Base-by-base conservation (phyloP, 371 early-diverging fungal genomes). In the Mortierella sp. region DNA sequence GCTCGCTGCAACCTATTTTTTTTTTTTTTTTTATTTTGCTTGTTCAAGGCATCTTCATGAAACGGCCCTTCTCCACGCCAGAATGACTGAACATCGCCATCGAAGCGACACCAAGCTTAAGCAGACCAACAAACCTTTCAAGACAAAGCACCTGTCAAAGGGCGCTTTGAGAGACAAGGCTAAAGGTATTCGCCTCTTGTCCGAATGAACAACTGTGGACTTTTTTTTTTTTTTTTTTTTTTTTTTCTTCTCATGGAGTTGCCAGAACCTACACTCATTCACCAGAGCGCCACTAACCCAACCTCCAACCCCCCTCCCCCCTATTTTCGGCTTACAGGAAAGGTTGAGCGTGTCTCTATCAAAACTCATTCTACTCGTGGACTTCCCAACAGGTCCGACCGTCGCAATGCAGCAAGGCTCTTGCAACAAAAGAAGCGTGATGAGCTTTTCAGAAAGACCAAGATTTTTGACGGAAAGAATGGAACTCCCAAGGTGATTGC, bases 81-180 rank as follows among this genome's bases (percentile, higher is more conserved):
- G 60, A 58, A 77, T 77, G 77, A 67, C 77, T 46, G 77, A 72
- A 63, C 64, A 56, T 29, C 60, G 71, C 63, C 84, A 84, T 72
- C 69, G 80, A 60, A 63, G 82, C 37, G 65, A 94, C 59, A 88
- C 92, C 60, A 82, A 84, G 58, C 86, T 94, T 59, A 95, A 95
- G 86, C 96, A 96, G 85, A 86, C 86, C 64, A 97, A 98, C 90
- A 98, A 97, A 84, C 90, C 93, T 45, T 98, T 97, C 90, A 97
- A 97, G 85, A 92, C 95, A 14, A 91, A 92, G 68, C 94, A 94
- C 88, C 89, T 95, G 43, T 84, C 95, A 6, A 97, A 97, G 75
- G 89, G 94, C 46, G 72, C 86, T 11, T 74, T 94, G 57, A 91
- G 92, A 74, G 94, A 92, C 68, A 89, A 89, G 65, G 85, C 88